Base-by-base conservation (phyloP, 257 asterid species). In the Nicotiana paniculata region DNA sequence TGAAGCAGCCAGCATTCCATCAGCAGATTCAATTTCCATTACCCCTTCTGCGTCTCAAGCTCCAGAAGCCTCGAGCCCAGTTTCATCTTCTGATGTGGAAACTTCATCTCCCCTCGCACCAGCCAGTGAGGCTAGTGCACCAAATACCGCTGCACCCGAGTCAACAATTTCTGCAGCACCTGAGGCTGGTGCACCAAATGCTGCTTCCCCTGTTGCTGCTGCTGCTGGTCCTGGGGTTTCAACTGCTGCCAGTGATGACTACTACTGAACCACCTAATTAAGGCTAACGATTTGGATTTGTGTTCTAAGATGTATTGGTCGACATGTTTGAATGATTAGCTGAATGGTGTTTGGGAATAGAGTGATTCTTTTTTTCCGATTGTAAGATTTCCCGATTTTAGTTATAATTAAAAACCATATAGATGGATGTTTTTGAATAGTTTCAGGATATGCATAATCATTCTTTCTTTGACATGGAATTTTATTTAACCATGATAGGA, bases 91-190 rank as follows among this genome's bases (percentile, higher is more conserved):
- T 1, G 83, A 58, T 33, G 87, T 11, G n/a, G 90, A 76, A 9
- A 59, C 85, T 2, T 83, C 91, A 11, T 88, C 95, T 21, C 89
- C 94, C 1, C 90, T 93, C 0, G 72, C 82, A 15, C 87, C 96
- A 0, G 32, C 83, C 13, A 76, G 86, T 74, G 90, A 68, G 58
- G 43, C 86, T 55, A 0, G 65, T 77, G 39, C 24, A 69, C 86
- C 46, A 4, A 13, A 10, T 17, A 39, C 24, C 1, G 59, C 59
- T 12, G 24, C 79, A 5, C 79, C 61, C 2, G 37, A 84, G 4
- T 28, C 85, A 2, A 24, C 83, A 1, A 81, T 84, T 10, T 24
- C 85, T 16, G 74, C 74, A 4, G 83, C 87, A 4, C 88, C 92
- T 82, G 87, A 69, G 89, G 81, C 87, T 55, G 67, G 86, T 46